Base-by-base conservation (phyloP, 768 basidiomycete species). In the Lentinula aciculospora region DNA sequence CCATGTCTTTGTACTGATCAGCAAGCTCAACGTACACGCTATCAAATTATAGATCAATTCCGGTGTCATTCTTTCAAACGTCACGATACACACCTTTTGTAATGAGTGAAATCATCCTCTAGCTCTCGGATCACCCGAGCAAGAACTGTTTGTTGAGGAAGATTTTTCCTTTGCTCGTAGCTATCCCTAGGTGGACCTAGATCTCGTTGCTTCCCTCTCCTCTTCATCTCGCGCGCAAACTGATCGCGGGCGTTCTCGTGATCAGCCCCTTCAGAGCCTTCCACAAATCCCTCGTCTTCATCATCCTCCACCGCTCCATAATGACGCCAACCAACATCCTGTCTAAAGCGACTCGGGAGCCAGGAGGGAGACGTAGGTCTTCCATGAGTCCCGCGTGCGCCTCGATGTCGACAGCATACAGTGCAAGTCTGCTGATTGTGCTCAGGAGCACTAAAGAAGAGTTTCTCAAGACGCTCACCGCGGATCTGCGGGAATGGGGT, bases 61-160 rank as follows among this genome's bases (percentile, higher is more conserved):
- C n/a, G n/a, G n/a, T n/a, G n/a, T n/a, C n/a, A n/a, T n/a, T 12
- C 1, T 23, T 6, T 27, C 13, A 10, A 9, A 47, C 58, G 17
- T 34, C n/a, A n/a, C n/a, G 31, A 19, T 23, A 74, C 85, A 28
- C 62, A 98, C 97, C 88, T 85, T 72, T 93, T 97, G 70, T 95
- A 96, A 72, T 94, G 92, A 34, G 83, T 83, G 66, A 98, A 98
- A 67, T 99, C 96, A 60, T 94, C 94, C 68, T 98, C 96, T 7
- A 99, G 76, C 70, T 96, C 93, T 59, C 88, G 69, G 29, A 98
- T 74, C 10, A 97, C 92, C 3, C 89, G 77, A 28, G 85, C 80
- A 3, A 97, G 80, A 12, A 96, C 83, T 0, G 94, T 94, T 70
- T 98, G 95, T 23, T 93, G 89, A 1, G 93, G 94, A 6, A 91